Base-by-base conservation (phyloP, 2,329 filamentous ascomycete species). In the Lecanicillium sp. region DNA sequence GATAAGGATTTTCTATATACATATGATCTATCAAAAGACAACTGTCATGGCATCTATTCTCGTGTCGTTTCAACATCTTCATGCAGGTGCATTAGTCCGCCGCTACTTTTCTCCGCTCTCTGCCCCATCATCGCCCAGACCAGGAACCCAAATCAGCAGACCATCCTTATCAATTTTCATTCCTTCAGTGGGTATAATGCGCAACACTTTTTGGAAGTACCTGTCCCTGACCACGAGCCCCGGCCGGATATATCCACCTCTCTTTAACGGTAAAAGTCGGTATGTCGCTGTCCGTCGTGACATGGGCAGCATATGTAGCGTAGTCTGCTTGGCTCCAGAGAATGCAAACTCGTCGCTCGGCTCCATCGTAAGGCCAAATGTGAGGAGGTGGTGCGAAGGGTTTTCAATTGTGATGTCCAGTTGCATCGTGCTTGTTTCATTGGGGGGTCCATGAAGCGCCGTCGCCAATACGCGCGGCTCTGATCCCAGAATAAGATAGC, bases 331-430 rank as follows among this genome's bases (percentile, higher is more conserved):
- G 2, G 87, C 74, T 0, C 93, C 93, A 7, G 87, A 90, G 65
- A 98, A 97, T 0, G 90, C 91, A 66, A 97, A 97, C 45, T 89
- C 80, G 54, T 95, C 89, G 62, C 82, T 91, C 3, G 90, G 86
- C 57, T 98, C 91, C 90, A 98, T 95, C 21, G 76, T 82, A 41
- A 97, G 67, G 24, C 87, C 90, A 67, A 98, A 98, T 0, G 90
- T 95, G 42, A 98, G 78, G 67, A 95, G 94, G 64, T 98, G 93
- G 63, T 83, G 86, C 0, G 91, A 96, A 0, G 90, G 87, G 62
- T 98, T 98, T 67, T 98, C 93, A 49, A 98, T 81, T 3, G 82
- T 88, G 61, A 80, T 62, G 35, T 75, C 68, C 12, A 82, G 62
- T 48, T 71, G 67, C 37, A 78, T 54, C 8, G 78, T 59, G 10